A percentile compares a stretch with the other conserved stretches of the same genome.
Conservation (phyloP, 306 rosid species). For the Senna siamea region DNA sequence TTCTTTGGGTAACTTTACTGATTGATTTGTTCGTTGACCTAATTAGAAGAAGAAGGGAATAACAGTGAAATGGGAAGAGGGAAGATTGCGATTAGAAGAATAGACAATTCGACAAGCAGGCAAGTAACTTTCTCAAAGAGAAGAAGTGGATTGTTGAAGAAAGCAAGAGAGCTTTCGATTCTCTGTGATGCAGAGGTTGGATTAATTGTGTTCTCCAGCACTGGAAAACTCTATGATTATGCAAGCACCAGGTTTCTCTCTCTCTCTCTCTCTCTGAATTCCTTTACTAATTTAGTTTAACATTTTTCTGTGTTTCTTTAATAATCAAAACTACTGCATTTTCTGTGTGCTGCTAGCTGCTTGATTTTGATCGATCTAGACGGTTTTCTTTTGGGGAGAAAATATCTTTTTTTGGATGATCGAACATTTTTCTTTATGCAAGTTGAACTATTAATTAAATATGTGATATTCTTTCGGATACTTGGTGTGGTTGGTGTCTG, state of each 20-base stretch:
- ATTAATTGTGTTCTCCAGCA: constrained; percentile 46
- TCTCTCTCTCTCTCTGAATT: neutral
- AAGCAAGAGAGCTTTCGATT: constrained; percentile 51
- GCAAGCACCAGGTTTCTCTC: constrained; percentile 40
- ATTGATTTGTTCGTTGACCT: neutral
- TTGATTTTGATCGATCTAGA: neutral
- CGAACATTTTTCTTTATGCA: too few species aligned
- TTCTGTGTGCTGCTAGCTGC: neutral
- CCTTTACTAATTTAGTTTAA: too few species aligned
- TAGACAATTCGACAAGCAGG: constrained; percentile 41
- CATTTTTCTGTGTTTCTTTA: neutral
- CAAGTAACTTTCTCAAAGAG: constrained; percentile 57
- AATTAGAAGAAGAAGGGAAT: neutral
- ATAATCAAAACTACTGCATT: neutral
- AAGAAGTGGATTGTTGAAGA: constrained; percentile 49
- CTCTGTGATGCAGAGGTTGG: constrained; percentile 55
- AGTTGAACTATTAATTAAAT: too few species aligned
- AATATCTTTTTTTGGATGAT: neutral
- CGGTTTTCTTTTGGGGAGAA: neutral
- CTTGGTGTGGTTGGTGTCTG: too few species aligned
- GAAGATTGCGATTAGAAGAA: constrained; percentile 42
- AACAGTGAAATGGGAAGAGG: constrained; percentile 55
- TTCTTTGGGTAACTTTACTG: neutral
- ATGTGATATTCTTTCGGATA: too few species aligned
- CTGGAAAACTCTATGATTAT: constrained; percentile 47